These are phyloP conservation scores for Umbelopsis sp. DNA, from an alignment of 192 early-diverging fungal species.

Conservation along the genomic window DNA sequence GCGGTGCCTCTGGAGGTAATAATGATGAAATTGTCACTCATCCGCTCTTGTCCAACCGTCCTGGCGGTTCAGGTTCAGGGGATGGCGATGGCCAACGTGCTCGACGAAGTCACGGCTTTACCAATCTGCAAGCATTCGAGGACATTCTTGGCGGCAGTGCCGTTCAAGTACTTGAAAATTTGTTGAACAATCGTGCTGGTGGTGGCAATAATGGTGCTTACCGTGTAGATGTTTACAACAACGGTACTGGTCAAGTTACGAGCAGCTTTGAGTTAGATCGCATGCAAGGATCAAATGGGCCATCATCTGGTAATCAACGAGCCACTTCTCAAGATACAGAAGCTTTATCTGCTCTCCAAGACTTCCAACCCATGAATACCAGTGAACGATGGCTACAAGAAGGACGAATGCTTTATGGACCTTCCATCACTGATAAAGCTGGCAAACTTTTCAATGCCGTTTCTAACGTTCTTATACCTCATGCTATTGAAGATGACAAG, in stretches of 20 bases:
- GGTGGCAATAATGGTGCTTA: constrained; percentile 30
- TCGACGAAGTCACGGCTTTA: constrained; percentile 41
- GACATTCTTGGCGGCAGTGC: constrained; percentile 64
- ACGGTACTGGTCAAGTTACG: constrained; percentile 14
- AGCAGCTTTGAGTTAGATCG: constrained; percentile 19
- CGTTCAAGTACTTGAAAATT: constrained; percentile 54
- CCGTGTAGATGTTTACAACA: constrained; percentile 40
- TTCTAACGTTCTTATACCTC: constrained; percentile 74
- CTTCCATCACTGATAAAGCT: constrained; percentile 60
- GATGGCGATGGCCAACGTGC: constrained; percentile 20
- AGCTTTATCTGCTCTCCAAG: constrained; percentile 63
- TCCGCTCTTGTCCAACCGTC: constrained; percentile 64
- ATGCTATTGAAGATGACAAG: constrained; percentile 70
- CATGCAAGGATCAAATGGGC: not conserved
- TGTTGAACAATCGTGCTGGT: constrained; percentile 41
- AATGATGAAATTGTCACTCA: constrained; percentile 67
- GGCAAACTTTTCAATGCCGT: constrained; percentile 61
- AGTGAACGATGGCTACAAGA: constrained; percentile 89
- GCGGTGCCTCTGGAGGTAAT: constrained; percentile 33
- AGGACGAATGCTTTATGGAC: constrained; percentile 78
- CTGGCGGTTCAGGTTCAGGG: constrained; percentile 11
- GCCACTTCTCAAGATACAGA: constrained; percentile 31
- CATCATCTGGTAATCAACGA: constrained; percentile 15
- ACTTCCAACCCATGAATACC: constrained; percentile 69
- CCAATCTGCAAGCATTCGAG: constrained; percentile 65